These are phyloP conservation scores for Nidularia pulvinata DNA, from an alignment of 768 basidiomycete species.

Conservation along the genomic window DNA sequence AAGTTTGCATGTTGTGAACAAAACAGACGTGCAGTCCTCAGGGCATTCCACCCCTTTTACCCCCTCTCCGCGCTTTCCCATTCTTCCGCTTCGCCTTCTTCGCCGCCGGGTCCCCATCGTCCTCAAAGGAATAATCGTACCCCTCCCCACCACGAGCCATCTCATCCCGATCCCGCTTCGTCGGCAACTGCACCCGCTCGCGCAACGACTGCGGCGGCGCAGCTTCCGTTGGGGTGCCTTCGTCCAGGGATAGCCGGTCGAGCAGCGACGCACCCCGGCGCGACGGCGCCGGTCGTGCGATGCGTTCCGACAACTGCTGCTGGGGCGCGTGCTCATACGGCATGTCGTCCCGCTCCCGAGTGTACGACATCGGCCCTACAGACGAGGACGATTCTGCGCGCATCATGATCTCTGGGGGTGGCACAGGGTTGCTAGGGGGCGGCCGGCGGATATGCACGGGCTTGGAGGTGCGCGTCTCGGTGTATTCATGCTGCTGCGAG, in stretches of 20 bases:
- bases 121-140: slow-evolving; percentile 20
- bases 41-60: slow-evolving; percentile 14
- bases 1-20: not conserved
- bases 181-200: slow-evolving; percentile 35
- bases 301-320: slow-evolving; percentile 7
- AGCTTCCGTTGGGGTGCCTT: slow-evolving; percentile 7
- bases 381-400: slow-evolving; percentile 8
- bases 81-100: slow-evolving; percentile 25
- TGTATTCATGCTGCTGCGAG: too few species aligned
- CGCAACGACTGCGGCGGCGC: slow-evolving; percentile 24
- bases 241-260: slow-evolving; percentile 27
- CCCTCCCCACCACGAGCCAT: slow-evolving; percentile 11
- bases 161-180: slow-evolving; percentile 38
- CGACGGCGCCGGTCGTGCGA: slow-evolving; percentile 3
- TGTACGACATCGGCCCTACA: slow-evolving; percentile 2
- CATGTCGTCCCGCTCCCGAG: not conserved
- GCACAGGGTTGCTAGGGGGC: too few species aligned
- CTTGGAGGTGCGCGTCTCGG: too few species aligned
- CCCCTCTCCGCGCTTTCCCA: slow-evolving; percentile 17
- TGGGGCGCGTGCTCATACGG: not conserved
- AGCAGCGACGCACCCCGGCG: slow-evolving; percentile 24
- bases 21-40: not conserved
- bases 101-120: slow-evolving; percentile 18
- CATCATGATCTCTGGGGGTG: too few species aligned
- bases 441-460: too few species aligned